Evolutionary conservation across 2,329 filamentous ascomycete genomes (phyloP).

Genomic region (Tolypocladium pustulatum): DNA sequence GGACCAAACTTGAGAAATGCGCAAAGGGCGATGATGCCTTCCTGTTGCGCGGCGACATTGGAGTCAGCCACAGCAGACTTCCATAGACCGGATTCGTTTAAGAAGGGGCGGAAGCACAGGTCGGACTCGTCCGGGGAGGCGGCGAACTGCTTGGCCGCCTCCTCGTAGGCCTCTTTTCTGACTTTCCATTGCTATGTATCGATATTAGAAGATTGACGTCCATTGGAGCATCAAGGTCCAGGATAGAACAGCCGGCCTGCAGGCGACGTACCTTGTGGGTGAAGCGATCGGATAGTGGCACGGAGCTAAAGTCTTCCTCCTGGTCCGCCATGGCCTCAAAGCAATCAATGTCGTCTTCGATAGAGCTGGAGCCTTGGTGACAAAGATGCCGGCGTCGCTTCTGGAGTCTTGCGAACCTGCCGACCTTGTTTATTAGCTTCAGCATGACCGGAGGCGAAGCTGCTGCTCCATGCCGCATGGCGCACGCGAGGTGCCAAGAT

Average conservation of each 20-base stretch:
- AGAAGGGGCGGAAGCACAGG: conserved; percentile 76
- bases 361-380: conserved; percentile 7
- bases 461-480: background rate
- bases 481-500: background rate
- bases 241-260: background rate
- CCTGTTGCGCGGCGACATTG: conserved; percentile 93
- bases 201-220: background rate
- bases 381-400: conserved; percentile 1
- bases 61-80: conserved; percentile 88
- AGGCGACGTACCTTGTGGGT: conserved; percentile 56
- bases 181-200: conserved; percentile 76
- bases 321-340: conserved; percentile 58
- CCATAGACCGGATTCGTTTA: conserved; percentile 77
- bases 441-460: conserved; percentile 6
- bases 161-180: conserved; percentile 88
- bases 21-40: conserved; percentile 78
- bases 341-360: conserved; percentile 7
- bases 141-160: conserved; percentile 79
- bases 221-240: background rate
- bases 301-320: conserved; percentile 72
- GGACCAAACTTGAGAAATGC: conserved; percentile 89
- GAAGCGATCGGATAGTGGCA: conserved; percentile 72
- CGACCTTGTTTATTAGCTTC: conserved; percentile 21
- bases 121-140: conserved; percentile 75
- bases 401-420: conserved; percentile 9